Base-by-base conservation (phyloP, 1,284 basidiomycete species). In the Hymenochaete sp. region DNA sequence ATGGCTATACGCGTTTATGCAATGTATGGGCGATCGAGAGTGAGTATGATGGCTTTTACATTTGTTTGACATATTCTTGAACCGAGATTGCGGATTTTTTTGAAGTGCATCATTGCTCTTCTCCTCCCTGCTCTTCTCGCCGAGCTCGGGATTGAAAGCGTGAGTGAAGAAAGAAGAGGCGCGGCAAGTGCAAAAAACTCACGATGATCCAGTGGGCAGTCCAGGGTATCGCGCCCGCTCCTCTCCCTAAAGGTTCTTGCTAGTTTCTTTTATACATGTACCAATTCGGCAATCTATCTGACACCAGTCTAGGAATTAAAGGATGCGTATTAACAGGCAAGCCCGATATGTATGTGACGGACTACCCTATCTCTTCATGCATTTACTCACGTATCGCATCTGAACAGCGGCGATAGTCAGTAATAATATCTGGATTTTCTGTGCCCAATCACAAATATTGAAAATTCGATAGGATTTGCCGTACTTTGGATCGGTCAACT, bases 401-500 rank as follows among this genome's bases (percentile, higher is more conserved):
- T n/a, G 27, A 13, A 31, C 21, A 50, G 48, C 24, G 48, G 48
- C 14, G 38, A 46, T 29, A 32, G 48, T 50, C 36, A 13, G 48
- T 38, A n/a, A 19, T 9, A 19, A 13, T 21, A n/a, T 35, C 22
- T 2, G 2, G 14, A 19, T 13, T 42, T 29, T 3, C 35, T 21
- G 14, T 32, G n/a, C n/a, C n/a, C 33, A 22, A 22, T n/a, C n/a
- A n/a, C n/a, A n/a, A n/a, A n/a, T 13, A 32, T n/a, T 36, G 25
- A 37, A 16, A 10, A 13, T n/a, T n/a, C 22, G 31, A 35, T 33
- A 50, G 48, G 33, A 22, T 50, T 50, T 36, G 48, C 48, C 4
- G 44, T 36, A 8, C 46, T 50, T 37, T 50, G 48, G 48, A 50
- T 50, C 11, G 48, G 48, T 10, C 48, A 50, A 32, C 48, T 50